Conservation (phyloP, 176 grass and related monocot genomes). For the Zizania latifolia region DNA sequence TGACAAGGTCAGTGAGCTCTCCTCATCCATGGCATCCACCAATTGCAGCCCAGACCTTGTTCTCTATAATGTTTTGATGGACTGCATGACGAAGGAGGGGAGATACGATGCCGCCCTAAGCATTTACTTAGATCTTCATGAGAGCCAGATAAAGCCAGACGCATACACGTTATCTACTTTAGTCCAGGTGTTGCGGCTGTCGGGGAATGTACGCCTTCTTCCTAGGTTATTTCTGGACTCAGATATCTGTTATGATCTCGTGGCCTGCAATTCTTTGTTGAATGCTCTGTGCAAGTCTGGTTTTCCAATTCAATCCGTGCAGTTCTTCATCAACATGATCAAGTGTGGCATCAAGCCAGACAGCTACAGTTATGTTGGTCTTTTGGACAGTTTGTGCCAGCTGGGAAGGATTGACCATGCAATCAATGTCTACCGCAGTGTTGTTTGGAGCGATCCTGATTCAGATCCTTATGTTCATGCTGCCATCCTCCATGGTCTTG, state of each 20-base stretch:
- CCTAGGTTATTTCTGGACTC: conserved; percentile 35
- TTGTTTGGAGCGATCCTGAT: conserved; percentile 41
- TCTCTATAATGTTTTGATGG: conserved; percentile 81
- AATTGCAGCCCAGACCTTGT: conserved; percentile 68
- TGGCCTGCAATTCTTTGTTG: conserved; percentile 64
- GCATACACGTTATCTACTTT: conserved; percentile 74
- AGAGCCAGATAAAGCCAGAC: conserved; percentile 56
- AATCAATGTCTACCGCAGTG: conserved; percentile 39
- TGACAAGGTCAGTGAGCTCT: conserved; percentile 33
- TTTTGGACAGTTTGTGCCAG: conserved; percentile 60
- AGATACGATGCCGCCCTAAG: conserved; percentile 54
- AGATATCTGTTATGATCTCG: conserved; percentile 58
- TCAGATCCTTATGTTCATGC: conserved; percentile 55
- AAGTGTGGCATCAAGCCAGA: conserved; percentile 47
- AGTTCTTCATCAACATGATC: conserved; percentile 55
- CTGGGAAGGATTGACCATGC: conserved; percentile 44
- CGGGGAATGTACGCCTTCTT: conserved; percentile 42
- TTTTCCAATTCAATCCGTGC: conserved; percentile 59
- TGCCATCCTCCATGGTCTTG: conserved; percentile 50
- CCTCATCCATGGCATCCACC: conserved; percentile 48
- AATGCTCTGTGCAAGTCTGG: conserved; percentile 68
- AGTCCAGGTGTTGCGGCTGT: conserved; percentile 42
- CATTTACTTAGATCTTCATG: conserved; percentile 41
- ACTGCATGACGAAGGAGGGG: conserved; percentile 57
- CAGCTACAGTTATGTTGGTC: conserved; percentile 64